Evolutionary conservation across 768 basidiomycete genomes (phyloP).

Genomic region (Nidularia sp.): DNA sequence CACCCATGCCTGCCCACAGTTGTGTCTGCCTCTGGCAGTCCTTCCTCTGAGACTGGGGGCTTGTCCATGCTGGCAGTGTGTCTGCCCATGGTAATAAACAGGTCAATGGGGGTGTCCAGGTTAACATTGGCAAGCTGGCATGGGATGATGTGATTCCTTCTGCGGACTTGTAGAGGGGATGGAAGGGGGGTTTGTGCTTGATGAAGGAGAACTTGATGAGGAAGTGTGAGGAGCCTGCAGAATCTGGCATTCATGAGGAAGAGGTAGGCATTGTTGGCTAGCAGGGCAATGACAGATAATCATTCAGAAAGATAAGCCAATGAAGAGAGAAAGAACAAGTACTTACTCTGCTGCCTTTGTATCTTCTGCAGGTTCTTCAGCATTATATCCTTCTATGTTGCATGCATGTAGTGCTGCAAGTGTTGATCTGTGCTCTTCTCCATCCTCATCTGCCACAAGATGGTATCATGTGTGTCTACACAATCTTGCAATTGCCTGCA

Average conservation of each 20-base stretch:
- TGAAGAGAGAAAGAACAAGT: slow-evolving; percentile 44
- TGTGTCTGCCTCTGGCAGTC: slow-evolving; percentile 25
- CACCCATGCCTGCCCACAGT: slow-evolving; percentile 30
- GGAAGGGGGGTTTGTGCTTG: slow-evolving; percentile 80
- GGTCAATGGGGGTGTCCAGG: slow-evolving; percentile 61
- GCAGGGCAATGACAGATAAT: background rate
- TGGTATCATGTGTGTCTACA: slow-evolving; percentile 72
- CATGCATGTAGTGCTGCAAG: slow-evolving; percentile 80
- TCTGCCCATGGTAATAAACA: slow-evolving; percentile 54
- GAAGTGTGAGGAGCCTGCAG: slow-evolving; percentile 69
- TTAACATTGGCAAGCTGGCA: slow-evolving; percentile 64
- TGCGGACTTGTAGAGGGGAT: slow-evolving; percentile 67
- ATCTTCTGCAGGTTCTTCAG: slow-evolving; percentile 38
- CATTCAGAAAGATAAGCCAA: background rate
- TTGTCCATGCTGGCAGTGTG: slow-evolving; percentile 21
- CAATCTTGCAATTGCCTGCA: slow-evolving; percentile 69
- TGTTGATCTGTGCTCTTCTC: slow-evolving; percentile 91
- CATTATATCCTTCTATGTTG: slow-evolving; percentile 30
- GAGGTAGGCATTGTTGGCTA: slow-evolving; percentile 82
- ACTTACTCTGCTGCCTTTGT: slow-evolving; percentile 54
- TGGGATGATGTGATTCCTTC: slow-evolving; percentile 57
- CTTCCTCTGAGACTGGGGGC: slow-evolving; percentile 26
- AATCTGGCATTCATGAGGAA: slow-evolving; percentile 91
- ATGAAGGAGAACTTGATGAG: slow-evolving; percentile 60
- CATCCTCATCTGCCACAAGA: slow-evolving; percentile 60